Conservation (phyloP, 495 filamentous ascomycete species). For the Penicillium manginii region DNA sequence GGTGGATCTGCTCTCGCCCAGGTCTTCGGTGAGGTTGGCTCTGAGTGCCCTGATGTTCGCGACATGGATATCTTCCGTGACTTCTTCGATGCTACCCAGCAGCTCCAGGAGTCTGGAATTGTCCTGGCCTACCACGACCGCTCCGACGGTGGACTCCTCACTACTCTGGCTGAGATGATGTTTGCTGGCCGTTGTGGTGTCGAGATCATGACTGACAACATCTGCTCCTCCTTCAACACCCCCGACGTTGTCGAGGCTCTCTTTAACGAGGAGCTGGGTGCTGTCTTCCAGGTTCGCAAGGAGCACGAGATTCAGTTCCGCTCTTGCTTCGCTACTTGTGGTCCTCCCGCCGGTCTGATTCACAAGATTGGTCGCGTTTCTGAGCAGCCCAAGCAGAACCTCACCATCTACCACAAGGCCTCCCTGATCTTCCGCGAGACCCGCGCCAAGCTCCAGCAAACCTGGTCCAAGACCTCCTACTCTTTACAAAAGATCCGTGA, state of each 20-base stretch:
- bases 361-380: slow-evolving; percentile 79
- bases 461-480: slow-evolving; percentile 86
- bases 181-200: slow-evolving; percentile 93
- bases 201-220: slow-evolving; percentile 78
- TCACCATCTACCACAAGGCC: slow-evolving; percentile 74
- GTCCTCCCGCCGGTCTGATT: slow-evolving; percentile 79
- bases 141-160: slow-evolving; percentile 92
- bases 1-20: slow-evolving; percentile 94
- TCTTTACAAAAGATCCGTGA: slow-evolving; percentile 90
- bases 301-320: slow-evolving; percentile 83
- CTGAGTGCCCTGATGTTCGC: slow-evolving; percentile 82
- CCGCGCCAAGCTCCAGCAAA: slow-evolving; percentile 79
- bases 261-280: slow-evolving; percentile 97
- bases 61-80: slow-evolving; percentile 82
- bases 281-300: slow-evolving; percentile 91
- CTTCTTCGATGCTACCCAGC: slow-evolving; percentile 86
- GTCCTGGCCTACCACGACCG: slow-evolving; percentile 95
- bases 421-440: slow-evolving; percentile 67
- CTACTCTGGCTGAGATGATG: slow-evolving; percentile 95
- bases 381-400: slow-evolving; percentile 70
- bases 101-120: slow-evolving; percentile 82
- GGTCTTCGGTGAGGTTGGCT: slow-evolving; percentile 84
- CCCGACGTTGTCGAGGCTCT: slow-evolving; percentile 72
- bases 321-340: slow-evolving; percentile 89
- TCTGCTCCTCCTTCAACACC: slow-evolving; percentile 58